Evolutionary conservation across 257 asterid species (phyloP), one percentile per base, ranked within the genome.

Genomic region (Ophiorrhiza pumila): DNA sequence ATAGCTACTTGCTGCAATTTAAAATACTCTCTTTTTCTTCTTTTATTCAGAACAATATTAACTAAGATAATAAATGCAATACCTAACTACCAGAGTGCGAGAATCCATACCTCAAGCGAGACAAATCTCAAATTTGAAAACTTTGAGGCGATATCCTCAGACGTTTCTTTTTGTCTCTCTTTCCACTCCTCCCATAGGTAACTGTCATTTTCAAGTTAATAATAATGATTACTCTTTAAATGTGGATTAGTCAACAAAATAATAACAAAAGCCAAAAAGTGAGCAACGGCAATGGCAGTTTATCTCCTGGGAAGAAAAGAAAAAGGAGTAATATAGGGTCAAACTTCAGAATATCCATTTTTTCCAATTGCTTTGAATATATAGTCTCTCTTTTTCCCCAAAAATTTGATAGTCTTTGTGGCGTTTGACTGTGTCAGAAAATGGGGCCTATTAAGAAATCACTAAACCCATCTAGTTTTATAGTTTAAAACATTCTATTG

Each of bases 111-210:
- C 97, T 94, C 99, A 59, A 91, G 96, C 8, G 92, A 78, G 70
- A 90, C 75, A 37, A 91, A 94, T 84, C 89, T 88, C 79, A 94
- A 63, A 75, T 82, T 88, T 79, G 66, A 81, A 89, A 94, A 94
- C 71, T 84, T 88, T 55, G 89, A 62, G 77, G 69, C 69, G 75
- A 90, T 75, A 78, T 84, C 95, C 73, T 87, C 95, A 78, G 83
- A 64, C 45, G 85, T 71, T 71, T 76, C 99, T 74, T 79, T 86
- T 67, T 82, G 85, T 87, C 93, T 85, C 86, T 91, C 99, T 73
- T 87, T 91, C 97, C 97, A 94, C 80, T 94, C 99, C 82, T 94
- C 99, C 86, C 88, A 94, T 67, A 94, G 77, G 77, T 94, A 94
- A 86, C 99, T 94, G 93, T 53, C n/a, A n/a, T n/a, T n/a, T n/a